These are phyloP conservation scores for Pichia sp. DNA, from an alignment of 1,139 yeast species.

Conservation along the genomic window DNA sequence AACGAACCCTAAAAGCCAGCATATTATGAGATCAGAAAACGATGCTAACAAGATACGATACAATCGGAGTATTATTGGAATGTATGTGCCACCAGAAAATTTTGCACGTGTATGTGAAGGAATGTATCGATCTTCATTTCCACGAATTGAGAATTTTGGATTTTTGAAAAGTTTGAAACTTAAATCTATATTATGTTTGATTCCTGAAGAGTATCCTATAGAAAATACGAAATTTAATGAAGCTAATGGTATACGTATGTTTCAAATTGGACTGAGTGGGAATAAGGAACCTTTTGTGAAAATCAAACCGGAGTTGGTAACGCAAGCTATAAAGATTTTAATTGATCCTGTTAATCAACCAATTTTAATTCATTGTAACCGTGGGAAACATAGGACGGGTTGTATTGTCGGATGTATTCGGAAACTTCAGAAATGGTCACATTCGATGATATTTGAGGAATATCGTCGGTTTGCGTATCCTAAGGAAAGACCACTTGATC, in stretches of 20 bases:
- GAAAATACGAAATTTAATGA: slow-evolving; percentile 62
- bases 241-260: slow-evolving; percentile 57
- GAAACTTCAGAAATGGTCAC: slow-evolving; percentile 83
- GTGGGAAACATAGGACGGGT: slow-evolving; percentile 96
- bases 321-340: slow-evolving; percentile 76
- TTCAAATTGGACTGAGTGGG: slow-evolving; percentile 91
- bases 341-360: slow-evolving; percentile 86
- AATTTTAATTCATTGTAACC: slow-evolving; percentile 82
- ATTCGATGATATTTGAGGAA: slow-evolving; percentile 90
- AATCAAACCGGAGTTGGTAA: slow-evolving; percentile 68
- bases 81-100: slow-evolving; percentile 73
- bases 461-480: slow-evolving; percentile 92
- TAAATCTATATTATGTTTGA: slow-evolving; percentile 72
- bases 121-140: slow-evolving; percentile 85
- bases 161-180: slow-evolving; percentile 56
- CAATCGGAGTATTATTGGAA: slow-evolving; percentile 11
- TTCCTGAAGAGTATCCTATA: slow-evolving; percentile 86
- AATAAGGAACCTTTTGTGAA: slow-evolving; percentile 93
- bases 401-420: slow-evolving; percentile 90
- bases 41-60: slow-evolving; percentile 12
- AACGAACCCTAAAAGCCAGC: slow-evolving; percentile 3
- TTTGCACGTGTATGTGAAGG: slow-evolving; percentile 77
- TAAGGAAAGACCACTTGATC: slow-evolving; percentile 90
- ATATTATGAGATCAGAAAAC: slow-evolving; percentile 4
- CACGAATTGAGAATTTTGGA: slow-evolving; percentile 72